Evolutionary conservation across 345 rosid genomes (phyloP), one percentile per base, ranked within the genome.

Genomic region (Sisymbrium altissimum): DNA sequence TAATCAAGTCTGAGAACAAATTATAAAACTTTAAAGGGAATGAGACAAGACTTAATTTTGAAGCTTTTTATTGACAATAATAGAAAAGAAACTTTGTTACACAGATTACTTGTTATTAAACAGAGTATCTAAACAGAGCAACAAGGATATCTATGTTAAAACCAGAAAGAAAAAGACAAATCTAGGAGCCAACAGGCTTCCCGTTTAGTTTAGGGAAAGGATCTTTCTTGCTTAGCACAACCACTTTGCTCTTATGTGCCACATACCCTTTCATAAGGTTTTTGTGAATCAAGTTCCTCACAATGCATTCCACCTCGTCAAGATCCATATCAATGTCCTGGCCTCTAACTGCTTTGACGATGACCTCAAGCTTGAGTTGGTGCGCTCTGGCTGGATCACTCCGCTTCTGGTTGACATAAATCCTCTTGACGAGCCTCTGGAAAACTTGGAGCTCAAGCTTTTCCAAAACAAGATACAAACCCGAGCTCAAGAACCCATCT

Each of bases 391-490:
- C 86, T 7, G 91, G 94, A 72, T 93, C 97, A 67, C 74, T 91
- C 62, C 56, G 86, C 82, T 87, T 91, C 78, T 91, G 97, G 68
- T 84, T 91, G 25, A 84, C 77, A 83, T 93, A 86, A 78, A 94
- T 91, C 87, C 91, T 94, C 84, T 89, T 91, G 15, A 91, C 71
- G 78, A 91, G 74, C 86, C 98, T 84, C 76, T 93, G 95, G 85
- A 88, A 91, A 62, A 91, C 96, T 83, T 93, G 97, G 38, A 91
- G 97, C 82, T 93, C 98, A 15, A 93, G 89, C 87, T 89, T 91
- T 87, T 93, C 98, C 15, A 93, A 83, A 19, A 91, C 98, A 48
- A 93, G 97, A 79, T 87, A 91, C 64, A 91, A 96, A 2, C 98
- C 98, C 0, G 98, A 93, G 70, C 98, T 84, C 71, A 93, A 83